Evolutionary conservation across 2,329 filamentous ascomycete species (phyloP).

Genomic region (Aspergillus terreus): DNA sequence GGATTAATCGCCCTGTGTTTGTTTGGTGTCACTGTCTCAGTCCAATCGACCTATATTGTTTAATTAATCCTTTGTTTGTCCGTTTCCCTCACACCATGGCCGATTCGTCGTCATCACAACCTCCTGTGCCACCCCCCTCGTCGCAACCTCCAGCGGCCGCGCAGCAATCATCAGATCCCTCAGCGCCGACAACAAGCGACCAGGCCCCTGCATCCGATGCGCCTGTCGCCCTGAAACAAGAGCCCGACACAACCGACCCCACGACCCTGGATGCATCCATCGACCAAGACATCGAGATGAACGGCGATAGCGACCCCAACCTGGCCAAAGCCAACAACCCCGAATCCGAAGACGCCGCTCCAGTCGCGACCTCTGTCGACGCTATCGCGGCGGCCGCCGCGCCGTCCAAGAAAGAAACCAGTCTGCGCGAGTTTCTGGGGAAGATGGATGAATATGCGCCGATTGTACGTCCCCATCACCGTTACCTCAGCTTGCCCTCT

Average conservation of each 20-base stretch:
- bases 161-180: constrained; percentile 15
- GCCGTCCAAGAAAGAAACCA: constrained; percentile 84
- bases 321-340: constrained; percentile 15
- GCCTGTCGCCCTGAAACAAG: constrained; percentile 19
- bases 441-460: constrained; percentile 99
- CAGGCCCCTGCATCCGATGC: constrained; percentile 14
- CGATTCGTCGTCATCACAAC: constrained; percentile 28
- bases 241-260: constrained; percentile 21
- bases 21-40: not conserved
- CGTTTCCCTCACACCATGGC: constrained; percentile 25
- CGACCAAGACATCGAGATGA: constrained; percentile 38
- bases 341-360: constrained; percentile 14
- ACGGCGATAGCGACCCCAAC: constrained; percentile 15
- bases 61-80: not conserved
- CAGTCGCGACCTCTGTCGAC: constrained; percentile 28
- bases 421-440: constrained; percentile 82
- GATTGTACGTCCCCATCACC: constrained; percentile 59
- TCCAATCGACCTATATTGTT: not conserved
- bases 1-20: not conserved
- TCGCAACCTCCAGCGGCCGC: constrained; percentile 21
- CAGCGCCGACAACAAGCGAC: constrained; percentile 14
- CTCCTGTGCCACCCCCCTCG: constrained; percentile 11
- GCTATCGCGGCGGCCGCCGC: constrained; percentile 48
- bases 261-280: constrained; percentile 30
- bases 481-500: constrained; percentile 5